Evolutionary conservation across 192 early-diverging fungal genomes (phyloP).

Genomic region (Entomortierella lignicola): DNA sequence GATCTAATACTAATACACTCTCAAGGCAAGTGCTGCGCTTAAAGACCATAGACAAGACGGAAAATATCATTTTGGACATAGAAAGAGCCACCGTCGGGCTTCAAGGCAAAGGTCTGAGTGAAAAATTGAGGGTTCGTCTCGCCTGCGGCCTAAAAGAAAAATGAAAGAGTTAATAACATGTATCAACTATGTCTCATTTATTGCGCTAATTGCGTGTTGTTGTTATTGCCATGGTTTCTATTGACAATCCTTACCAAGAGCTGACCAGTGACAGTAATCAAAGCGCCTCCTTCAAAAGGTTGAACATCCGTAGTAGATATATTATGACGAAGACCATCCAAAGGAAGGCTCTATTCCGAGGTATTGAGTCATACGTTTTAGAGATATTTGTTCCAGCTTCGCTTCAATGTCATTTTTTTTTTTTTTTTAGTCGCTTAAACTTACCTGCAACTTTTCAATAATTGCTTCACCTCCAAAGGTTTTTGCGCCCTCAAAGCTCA

Average conservation of each 20-base stretch:
- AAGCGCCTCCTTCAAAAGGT: conserved; percentile 70
- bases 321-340: conserved; percentile 78
- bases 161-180: background rate
- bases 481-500: conserved; percentile 86
- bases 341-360: conserved; percentile 72
- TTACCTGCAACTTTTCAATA: conserved; percentile 82
- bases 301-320: conserved; percentile 87
- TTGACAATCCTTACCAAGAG: conserved; percentile 69
- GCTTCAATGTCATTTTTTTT: background rate
- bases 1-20: no score
- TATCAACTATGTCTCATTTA: no score
- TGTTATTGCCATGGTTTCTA: no score
- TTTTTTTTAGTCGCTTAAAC: conserved; percentile 9
- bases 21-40: no score
- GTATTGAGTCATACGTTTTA: background rate
- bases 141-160: conserved; percentile 71
- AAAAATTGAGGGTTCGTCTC: conserved; percentile 86
- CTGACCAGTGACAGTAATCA: conserved; percentile 91
- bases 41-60: conserved; percentile 75
- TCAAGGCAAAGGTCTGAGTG: conserved; percentile 89
- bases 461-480: conserved; percentile 72
- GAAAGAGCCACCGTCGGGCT: conserved; percentile 73
- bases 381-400: background rate
- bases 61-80: conserved; percentile 92
- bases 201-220: no score